Conservation (phyloP, 176 grass and related monocot species). For the sorghum (Sorghum bicolor) region DNA sequence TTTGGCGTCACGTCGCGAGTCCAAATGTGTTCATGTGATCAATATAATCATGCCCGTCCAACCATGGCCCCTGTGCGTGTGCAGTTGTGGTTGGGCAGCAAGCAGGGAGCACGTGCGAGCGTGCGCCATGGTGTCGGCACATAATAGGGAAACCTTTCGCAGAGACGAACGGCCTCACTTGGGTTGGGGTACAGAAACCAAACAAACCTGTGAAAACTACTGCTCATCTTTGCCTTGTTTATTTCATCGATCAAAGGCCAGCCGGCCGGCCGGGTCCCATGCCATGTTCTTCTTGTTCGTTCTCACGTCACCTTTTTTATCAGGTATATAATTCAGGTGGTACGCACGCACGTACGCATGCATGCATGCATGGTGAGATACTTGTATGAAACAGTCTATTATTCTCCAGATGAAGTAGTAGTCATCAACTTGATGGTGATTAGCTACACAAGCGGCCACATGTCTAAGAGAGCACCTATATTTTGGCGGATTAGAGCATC, state of each 20-base stretch:
- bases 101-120: constrained; percentile 17
- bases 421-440: too few species aligned
- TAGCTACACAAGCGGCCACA: too few species aligned
- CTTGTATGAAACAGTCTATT: too few species aligned
- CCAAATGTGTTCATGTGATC: constrained; percentile 23
- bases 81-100: constrained; percentile 21
- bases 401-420: too few species aligned
- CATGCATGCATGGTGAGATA: too few species aligned
- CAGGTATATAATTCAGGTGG: neutral
- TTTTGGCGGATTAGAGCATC: too few species aligned
- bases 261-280: neutral
- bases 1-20: neutral
- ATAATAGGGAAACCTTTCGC: constrained; percentile 25
- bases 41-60: neutral
- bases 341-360: too few species aligned
- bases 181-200: neutral
- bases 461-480: too few species aligned
- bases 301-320: neutral
- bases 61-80: neutral
- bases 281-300: neutral
- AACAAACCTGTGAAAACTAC: neutral
- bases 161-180: neutral
- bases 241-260: neutral
- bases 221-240: neutral
- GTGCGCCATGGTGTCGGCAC: constrained; percentile 32